These are phyloP conservation scores for Salix dunnii DNA, from an alignment of 345 rosid genomes.

Conservation along the genomic window DNA sequence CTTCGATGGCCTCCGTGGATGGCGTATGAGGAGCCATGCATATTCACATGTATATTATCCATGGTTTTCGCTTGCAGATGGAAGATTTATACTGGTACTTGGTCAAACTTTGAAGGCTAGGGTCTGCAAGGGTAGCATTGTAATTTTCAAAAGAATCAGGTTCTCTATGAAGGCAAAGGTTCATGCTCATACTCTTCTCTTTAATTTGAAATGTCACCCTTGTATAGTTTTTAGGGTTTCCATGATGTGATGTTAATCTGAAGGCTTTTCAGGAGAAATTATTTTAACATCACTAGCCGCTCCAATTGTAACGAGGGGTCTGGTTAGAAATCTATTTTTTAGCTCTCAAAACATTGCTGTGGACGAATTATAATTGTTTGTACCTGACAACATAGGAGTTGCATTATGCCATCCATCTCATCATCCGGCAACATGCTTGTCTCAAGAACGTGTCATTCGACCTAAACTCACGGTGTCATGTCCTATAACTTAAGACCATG, in stretches of 20 bases:
- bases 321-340: not conserved
- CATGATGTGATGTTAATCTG: constrained; percentile 9
- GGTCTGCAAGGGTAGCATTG: constrained; percentile 23
- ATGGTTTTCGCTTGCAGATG: constrained; percentile 13
- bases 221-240: constrained; percentile 22
- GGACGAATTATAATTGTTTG: not conserved
- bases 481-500: not conserved
- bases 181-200: not conserved
- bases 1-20: constrained; percentile 75
- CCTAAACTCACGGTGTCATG: not conserved
- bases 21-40: constrained; percentile 99
- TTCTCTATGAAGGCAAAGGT: constrained; percentile 3
- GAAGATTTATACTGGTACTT: not conserved
- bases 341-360: not conserved
- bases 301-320: constrained; percentile 18
- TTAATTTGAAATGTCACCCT: not conserved
- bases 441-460: constrained; percentile 18
- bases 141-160: constrained; percentile 14
- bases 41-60: constrained; percentile 12
- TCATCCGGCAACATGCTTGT: not conserved
- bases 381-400: constrained; percentile 28
- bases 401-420: not conserved
- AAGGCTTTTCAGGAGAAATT: not conserved
- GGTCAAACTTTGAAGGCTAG: not conserved
- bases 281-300: not conserved